Base-by-base conservation (phyloP, 345 rosid genomes). In the Cochlearia excelsa region DNA sequence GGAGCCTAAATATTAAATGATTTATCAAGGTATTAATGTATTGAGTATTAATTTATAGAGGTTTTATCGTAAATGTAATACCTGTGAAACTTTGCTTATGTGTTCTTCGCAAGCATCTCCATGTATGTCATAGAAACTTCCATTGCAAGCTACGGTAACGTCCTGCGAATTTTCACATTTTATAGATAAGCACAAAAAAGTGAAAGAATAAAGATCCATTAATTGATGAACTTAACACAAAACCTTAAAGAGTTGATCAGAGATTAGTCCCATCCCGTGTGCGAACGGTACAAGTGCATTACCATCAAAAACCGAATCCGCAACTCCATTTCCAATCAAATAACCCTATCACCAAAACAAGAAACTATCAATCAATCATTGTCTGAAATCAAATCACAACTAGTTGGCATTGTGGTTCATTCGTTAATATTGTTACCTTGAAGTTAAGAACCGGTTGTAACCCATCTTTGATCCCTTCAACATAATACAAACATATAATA, bases 191-290 rank as follows among this genome's bases (percentile, higher is more conserved):
- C 5, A 11, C 1, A 40, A 54, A 41, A 2, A 35, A 41, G 7
- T 16, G 51, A 50, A 7, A 6, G 31, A 26, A 47, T 42, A 48
- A 61, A 33, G 5, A 45, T 29, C 23, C 2, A 30, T 7, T 33
- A 30, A 55, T 2, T 3, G 40, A 37, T 3, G 58, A 46, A 11
- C 46, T 28, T 33, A 2, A 33, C 11, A 37, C 71, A 72, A n/a
- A 60, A 88, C 98, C 90, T 80, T 72, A 68, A 66, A 92, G 49
- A 92, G 73, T 10, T 84, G 82, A 58, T 92, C 82, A 43, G 96
- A 83, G 65, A 92, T 86, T 58, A 92, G 78, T 57, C 88, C 93
- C 98, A 92, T 92, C 65, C 98, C 98, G 61, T 91, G 95, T 16
- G 77, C 96, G 69, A 91, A 91, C 6, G 95, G 95, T 63, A 91